Percentiles rank a stretch among this genome's conserved stretches.
Conservation (phyloP, 164 flowering plant genomes). For the Liriodendron chinense region DNA sequence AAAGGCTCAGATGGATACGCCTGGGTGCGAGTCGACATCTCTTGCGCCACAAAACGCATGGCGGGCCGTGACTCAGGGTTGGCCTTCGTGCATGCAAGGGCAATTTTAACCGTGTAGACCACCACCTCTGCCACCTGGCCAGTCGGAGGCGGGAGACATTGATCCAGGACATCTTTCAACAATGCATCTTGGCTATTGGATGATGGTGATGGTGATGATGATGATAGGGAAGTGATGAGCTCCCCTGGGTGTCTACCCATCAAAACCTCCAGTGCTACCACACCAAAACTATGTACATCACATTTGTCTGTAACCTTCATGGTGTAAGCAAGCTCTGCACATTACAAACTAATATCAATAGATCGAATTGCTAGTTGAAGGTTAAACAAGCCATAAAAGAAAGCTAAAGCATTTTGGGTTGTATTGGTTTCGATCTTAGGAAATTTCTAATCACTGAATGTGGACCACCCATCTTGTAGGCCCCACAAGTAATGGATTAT, state of each 20-base stretch:
- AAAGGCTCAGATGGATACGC: constrained; percentile 1
- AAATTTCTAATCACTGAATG: no score
- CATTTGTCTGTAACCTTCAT: constrained; percentile 15
- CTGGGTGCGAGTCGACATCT: constrained; percentile 6
- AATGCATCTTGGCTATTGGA: background rate
- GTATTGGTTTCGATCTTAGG: no score
- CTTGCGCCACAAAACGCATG: constrained; percentile 12
- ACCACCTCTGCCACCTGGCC: constrained; percentile 11
- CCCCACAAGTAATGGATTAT: no score
- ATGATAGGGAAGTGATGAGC: background rate
- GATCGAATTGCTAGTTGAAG: background rate
- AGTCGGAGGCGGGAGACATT: constrained; percentile 17
- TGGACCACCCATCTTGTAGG: no score
- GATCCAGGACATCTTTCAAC: constrained; percentile 11
- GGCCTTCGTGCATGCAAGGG: constrained; percentile 14
- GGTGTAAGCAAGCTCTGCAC: constrained; percentile 16
- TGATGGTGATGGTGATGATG: background rate
- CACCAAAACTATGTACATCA: constrained; percentile 20
- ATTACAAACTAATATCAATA: background rate
- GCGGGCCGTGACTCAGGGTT: constrained; percentile 21
- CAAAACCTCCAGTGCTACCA: constrained; percentile 12
- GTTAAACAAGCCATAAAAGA: no score
- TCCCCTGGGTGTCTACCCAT: constrained; percentile 22
- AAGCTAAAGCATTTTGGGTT: no score
- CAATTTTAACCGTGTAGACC: constrained; percentile 5